These are phyloP conservation scores for Cupressus sempervirens DNA, from an alignment of 75 land plant species.

Conservation along the genomic window DNA sequence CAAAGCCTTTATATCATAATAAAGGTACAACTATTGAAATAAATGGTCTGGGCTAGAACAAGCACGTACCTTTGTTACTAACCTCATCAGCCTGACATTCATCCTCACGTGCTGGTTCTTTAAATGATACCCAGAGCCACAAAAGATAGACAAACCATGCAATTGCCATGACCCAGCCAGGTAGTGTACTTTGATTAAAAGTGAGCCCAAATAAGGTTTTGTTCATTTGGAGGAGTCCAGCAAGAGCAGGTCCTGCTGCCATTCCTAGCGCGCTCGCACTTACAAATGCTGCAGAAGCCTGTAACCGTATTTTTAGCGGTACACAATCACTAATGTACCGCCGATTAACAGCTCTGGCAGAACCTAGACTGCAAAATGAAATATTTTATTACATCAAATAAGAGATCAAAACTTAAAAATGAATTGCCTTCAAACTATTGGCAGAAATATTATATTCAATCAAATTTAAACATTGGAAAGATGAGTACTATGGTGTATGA, in stretches of 20 bases:
- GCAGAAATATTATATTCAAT: too few relatives aligned
- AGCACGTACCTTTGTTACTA: not conserved
- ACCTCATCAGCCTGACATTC: constrained; percentile 10
- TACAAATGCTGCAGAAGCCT: constrained; percentile 77
- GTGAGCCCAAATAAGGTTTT: constrained; percentile 34
- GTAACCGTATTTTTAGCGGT: constrained; percentile 46
- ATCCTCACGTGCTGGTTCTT: constrained; percentile 41
- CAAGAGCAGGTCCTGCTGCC: constrained; percentile 75
- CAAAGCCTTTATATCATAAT: not conserved
- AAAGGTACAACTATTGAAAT: not conserved
- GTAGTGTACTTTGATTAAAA: constrained; percentile 55
- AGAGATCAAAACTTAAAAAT: not conserved
- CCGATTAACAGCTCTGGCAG: constrained; percentile 77
- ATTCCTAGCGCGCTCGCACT: constrained; percentile 83
- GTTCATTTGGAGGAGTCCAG: constrained; percentile 48
- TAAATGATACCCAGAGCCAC: constrained; percentile 46
- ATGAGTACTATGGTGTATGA: not conserved
- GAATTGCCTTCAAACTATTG: not conserved
- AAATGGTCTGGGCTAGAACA: not conserved
- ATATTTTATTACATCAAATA: not conserved
- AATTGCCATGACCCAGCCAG: constrained; percentile 63
- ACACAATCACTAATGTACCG: constrained; percentile 76
- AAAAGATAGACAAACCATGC: constrained; percentile 54
- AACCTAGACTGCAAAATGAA: constrained; percentile 49
- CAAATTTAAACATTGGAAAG: not conserved